A percentile compares a stretch with the other conserved stretches of the same genome.
Evolutionary conservation across 176 grass and related monocot genomes (phyloP).

Genomic region (Ensete glaucum): DNA sequence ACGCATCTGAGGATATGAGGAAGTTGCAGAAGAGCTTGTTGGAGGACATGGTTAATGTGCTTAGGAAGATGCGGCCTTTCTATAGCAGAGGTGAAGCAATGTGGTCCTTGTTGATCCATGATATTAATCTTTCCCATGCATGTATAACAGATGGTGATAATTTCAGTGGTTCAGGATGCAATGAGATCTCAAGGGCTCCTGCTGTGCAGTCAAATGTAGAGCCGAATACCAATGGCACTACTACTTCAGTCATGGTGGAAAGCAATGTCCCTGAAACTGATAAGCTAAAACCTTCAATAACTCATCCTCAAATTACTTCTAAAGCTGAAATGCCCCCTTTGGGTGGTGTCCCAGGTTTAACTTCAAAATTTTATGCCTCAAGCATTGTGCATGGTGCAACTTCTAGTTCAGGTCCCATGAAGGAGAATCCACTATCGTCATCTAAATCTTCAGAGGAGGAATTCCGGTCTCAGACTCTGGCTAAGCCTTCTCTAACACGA

Average conservation of each 20-base stretch:
- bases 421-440: neutral
- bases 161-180: neutral
- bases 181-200: neutral
- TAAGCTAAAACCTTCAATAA: neutral
- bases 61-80: constrained; percentile 10
- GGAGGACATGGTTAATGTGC: constrained; percentile 13
- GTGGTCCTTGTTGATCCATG: constrained; percentile 22
- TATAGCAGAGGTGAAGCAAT: constrained; percentile 16
- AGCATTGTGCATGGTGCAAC: neutral
- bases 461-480: neutral
- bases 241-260: neutral
- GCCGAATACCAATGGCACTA: neutral
- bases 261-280: neutral
- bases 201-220: neutral
- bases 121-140: constrained; percentile 12
- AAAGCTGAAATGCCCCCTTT: neutral
- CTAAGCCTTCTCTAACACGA: constrained; percentile 1
- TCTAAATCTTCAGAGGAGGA: constrained; percentile 6
- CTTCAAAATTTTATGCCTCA: neutral
- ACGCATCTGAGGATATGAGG: neutral
- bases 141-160: neutral
- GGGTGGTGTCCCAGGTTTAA: constrained; percentile 2
- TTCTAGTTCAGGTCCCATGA: neutral
- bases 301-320: neutral
- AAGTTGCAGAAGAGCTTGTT: constrained; percentile 14